Conservation (phyloP, 441 rosid species). For the Erodium texanum region DNA sequence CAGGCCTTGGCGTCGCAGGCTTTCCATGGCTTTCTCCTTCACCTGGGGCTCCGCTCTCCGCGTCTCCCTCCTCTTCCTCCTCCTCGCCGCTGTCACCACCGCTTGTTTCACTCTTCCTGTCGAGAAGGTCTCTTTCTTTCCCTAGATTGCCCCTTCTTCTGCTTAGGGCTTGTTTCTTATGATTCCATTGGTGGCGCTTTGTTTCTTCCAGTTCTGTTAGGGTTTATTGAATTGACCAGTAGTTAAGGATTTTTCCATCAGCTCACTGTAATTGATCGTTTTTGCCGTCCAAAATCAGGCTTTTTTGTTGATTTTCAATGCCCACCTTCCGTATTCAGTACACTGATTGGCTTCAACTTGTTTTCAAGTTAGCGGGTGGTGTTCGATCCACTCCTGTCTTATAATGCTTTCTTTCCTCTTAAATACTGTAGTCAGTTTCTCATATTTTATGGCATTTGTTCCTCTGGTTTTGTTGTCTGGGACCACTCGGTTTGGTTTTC, state of each 20-base stretch:
- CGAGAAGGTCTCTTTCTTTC: constrained; percentile 47
- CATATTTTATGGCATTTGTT: background rate
- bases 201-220: constrained; percentile 3
- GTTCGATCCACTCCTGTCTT: too few species aligned
- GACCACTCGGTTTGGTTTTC: background rate
- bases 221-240: background rate
- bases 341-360: background rate
- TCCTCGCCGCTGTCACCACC: constrained; percentile 54
- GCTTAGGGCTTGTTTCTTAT: background rate
- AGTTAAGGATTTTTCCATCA: too few species aligned
- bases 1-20: constrained; percentile 54
- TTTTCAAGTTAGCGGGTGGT: too few species aligned
- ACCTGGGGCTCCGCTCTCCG: constrained; percentile 71
- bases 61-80: constrained; percentile 52
- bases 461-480: background rate
- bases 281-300: background rate
- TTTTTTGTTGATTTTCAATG: background rate
- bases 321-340: background rate
- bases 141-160: too few species aligned
- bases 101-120: constrained; percentile 89
- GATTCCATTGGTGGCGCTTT: too few species aligned
- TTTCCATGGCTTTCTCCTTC: constrained; percentile 52
- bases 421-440: background rate
- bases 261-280: background rate
- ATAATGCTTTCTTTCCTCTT: too few species aligned